Evolutionary conservation across 352 stramenopile genomes (phyloP), one percentile per base, ranked within the genome.

Genomic region (Globisporangium acanthophoron): DNA sequence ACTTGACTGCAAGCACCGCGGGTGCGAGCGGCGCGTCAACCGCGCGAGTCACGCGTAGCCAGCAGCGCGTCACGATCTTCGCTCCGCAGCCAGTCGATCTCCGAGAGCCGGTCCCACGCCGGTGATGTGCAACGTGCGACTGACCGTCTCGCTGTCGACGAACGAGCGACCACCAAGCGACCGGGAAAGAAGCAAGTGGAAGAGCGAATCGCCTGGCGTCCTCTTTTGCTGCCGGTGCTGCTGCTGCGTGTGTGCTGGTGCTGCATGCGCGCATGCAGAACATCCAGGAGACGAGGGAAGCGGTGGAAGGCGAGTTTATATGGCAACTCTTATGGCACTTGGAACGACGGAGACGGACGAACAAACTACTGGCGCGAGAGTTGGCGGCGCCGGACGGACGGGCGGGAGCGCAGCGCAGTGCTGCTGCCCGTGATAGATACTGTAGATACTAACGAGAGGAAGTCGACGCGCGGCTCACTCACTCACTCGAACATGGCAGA

Each of bases 401-500:
- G 45, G 33, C 21, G 45, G 27, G 45, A 24, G 45, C n/a, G 41
- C 16, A 27, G 24, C 24, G 24, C 24, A 27, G 24, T 39, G 33
- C 33, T 39, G 33, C 43, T 33, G 12, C 15, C 20, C 39, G 31
- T 53, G 41, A 37, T 53, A 45, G 37, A 43, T 39, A 39, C 33
- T 39, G 50, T 52, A 58, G 53, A 58, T 59, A 59, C 11, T 41
- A 46, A 27, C 15, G 43, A 29, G 24, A 49, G 5, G 44, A 31
- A 12, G 20, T 5, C 13, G 45, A 33, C n/a, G 45, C 47, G 16
- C 5, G 2, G 24, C 24, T 27, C 24, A 27, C 24, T 27, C 24
- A 27, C n/a, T 74, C 69, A 92, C 65, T 92, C 79, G 43, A 94
- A 70, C 56, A 94, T 88, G 45, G 80, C 85, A 12, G 82, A 85